These are phyloP conservation scores for Chlorella ohadii DNA, from an alignment of 139 green algal genomes.

Conservation along the genomic window DNA sequence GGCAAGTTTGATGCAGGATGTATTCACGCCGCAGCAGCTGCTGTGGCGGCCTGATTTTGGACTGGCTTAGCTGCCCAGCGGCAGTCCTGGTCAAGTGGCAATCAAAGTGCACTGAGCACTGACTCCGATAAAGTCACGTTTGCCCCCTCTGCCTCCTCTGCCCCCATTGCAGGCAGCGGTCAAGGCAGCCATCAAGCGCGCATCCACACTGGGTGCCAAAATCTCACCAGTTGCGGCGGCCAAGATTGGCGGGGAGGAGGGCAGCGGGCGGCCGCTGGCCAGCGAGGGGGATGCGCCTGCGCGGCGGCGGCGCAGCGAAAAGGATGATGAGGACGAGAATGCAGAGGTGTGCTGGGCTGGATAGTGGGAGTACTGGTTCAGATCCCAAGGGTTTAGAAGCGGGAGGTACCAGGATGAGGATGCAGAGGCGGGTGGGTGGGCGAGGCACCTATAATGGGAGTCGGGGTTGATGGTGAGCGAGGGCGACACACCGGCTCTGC, in stretches of 20 bases:
- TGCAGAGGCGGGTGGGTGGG: constrained; percentile 42
- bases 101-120: no score
- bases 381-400: no score
- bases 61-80: no score
- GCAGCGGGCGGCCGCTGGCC: constrained; percentile 20
- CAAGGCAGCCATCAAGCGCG: constrained; percentile 52
- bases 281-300: constrained; percentile 23
- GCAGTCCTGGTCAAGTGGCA: no score
- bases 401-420: constrained; percentile 76
- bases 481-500: no score
- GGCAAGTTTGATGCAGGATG: not conserved
- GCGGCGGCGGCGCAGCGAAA: constrained; percentile 3
- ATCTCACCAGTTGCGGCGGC: constrained; percentile 14
- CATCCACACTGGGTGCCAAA: constrained; percentile 20
- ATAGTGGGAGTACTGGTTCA: no score
- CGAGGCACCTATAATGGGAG: not conserved
- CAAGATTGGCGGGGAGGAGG: constrained; percentile 46
- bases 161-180: constrained; percentile 55
- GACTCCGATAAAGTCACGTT: no score
- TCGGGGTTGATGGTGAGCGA: no score
- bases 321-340: constrained; percentile 80
- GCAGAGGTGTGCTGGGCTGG: constrained; percentile 42
- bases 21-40: no score
- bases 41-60: no score
- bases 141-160: no score